phyloP scores from a whole-genome alignment of 371 early-diverging fungal species.

The Circinella minor region DNA sequence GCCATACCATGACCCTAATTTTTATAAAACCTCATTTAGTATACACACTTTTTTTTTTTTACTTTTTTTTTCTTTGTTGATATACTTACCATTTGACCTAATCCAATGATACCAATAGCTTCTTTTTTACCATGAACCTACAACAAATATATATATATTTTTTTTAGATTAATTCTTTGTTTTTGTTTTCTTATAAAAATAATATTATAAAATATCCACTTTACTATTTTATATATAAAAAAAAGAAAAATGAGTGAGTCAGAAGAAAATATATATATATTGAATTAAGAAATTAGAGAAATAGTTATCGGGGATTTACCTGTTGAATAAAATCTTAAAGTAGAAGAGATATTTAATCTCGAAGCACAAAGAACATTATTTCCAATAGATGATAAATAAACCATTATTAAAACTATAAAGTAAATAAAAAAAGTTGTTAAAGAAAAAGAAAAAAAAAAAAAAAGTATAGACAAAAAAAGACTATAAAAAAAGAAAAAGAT shows the following conservation, averaged over 20 bases:
- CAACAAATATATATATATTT: background rate
- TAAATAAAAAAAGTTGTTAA: too few relatives aligned
- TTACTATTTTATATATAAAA: too few relatives aligned
- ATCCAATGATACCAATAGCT: conserved; percentile 89
- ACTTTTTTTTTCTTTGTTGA: background rate
- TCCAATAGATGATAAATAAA: background rate
- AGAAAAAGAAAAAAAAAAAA: too few relatives aligned
- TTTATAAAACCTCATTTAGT: background rate
- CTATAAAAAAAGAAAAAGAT: background rate
- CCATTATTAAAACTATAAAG: background rate
- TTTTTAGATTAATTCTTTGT: too few relatives aligned
- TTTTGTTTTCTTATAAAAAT: too few relatives aligned
- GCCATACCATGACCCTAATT: conserved; percentile 85
- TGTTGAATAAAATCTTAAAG: background rate
- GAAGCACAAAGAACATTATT: conserved; percentile 1
- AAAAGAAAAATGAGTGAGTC: too few relatives aligned
- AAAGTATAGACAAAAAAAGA: background rate
- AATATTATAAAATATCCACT: too few relatives aligned
- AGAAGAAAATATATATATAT: background rate
- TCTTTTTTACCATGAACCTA: conserved; percentile 26
- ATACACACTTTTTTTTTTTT: background rate
- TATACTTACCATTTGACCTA: conserved; percentile 90
- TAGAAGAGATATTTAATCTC: background rate
- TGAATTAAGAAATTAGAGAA: too few relatives aligned
- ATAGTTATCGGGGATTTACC: background rate